phyloP scores from a whole-genome alignment of 192 early-diverging fungal genomes.

The Coemansia sp. region DNA sequence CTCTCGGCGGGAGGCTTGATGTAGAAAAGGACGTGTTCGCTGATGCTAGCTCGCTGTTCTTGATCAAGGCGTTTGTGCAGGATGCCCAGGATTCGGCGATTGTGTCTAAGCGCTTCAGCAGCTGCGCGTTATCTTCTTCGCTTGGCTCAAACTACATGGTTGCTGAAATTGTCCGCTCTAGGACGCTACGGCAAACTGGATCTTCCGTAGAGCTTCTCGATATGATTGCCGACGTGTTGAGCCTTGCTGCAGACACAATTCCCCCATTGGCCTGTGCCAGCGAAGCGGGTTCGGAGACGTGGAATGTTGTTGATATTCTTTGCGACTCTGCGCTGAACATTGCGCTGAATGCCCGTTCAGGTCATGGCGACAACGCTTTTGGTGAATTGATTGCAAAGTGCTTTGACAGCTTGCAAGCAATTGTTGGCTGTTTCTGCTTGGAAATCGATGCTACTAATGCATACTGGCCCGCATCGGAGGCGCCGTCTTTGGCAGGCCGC shows the following conservation, averaged over 20 bases:
- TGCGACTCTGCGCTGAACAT: not conserved
- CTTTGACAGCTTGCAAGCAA: not conserved
- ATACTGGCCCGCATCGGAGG: slow-evolving; percentile 4
- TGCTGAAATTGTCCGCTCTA: not conserved
- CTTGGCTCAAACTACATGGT: not conserved
- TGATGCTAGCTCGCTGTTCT: not conserved
- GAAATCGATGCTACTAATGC: not conserved
- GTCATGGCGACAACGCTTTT: not conserved
- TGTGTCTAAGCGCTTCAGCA: not conserved
- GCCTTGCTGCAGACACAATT: not conserved
- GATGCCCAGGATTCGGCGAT: not conserved
- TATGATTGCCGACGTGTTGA: not conserved
- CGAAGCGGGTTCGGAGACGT: not conserved
- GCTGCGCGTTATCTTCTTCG: not conserved
- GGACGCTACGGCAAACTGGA: not conserved
- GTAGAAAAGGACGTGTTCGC: not conserved
- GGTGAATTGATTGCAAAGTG: not conserved
- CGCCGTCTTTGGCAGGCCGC: not conserved
- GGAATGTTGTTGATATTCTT: not conserved
- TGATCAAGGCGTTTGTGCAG: not conserved
- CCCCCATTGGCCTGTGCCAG: not conserved
- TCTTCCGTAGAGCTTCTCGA: not conserved
- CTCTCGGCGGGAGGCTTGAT: not conserved
- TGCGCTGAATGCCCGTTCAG: not conserved
- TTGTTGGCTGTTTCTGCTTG: not conserved